Conservation (phyloP, 1,139 yeast genomes). For the Hansenula lynferdii region DNA sequence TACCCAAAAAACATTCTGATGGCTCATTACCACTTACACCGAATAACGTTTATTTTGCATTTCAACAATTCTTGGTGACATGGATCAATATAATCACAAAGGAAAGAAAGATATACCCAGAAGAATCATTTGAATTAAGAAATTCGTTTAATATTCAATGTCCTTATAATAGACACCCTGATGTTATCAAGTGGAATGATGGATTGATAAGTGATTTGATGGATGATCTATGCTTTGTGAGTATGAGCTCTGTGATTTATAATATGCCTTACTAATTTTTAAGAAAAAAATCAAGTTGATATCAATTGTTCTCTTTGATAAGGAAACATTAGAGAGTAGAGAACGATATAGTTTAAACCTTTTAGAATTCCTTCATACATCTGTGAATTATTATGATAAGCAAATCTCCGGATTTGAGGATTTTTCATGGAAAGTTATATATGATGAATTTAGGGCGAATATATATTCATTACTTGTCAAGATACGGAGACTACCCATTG, state of each 20-base stretch:
- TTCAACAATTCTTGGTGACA: constrained; percentile 14
- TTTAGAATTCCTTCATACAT: constrained; percentile 10
- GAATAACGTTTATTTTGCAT: constrained; percentile 8
- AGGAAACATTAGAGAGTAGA: constrained; percentile 3
- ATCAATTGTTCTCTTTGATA: constrained; percentile 4
- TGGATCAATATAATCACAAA: constrained; percentile 18
- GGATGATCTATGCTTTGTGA: constrained; percentile 5
- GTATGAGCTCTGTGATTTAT: background rate
- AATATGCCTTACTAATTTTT: background rate
- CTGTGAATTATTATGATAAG: constrained; percentile 5
- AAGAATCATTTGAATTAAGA: constrained; percentile 12
- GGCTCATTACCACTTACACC: constrained; percentile 7
- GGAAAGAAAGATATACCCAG: constrained; percentile 18
- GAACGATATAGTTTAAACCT: constrained; percentile 16
- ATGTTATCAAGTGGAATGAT: constrained; percentile 13
- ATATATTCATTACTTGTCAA: constrained; percentile 11
- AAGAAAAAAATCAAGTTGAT: constrained; percentile 7
- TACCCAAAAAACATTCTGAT: background rate
- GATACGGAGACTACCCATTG: constrained; percentile 7
- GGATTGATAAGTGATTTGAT: constrained; percentile 7
- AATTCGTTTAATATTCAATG: constrained; percentile 16
- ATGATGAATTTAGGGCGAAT: constrained; percentile 16
- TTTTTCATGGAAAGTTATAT: constrained; percentile 7
- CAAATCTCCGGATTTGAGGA: background rate
- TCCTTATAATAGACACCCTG: constrained; percentile 18